Conservation (phyloP, 345 rosid species). For the Lagerstroemia speciosa region DNA sequence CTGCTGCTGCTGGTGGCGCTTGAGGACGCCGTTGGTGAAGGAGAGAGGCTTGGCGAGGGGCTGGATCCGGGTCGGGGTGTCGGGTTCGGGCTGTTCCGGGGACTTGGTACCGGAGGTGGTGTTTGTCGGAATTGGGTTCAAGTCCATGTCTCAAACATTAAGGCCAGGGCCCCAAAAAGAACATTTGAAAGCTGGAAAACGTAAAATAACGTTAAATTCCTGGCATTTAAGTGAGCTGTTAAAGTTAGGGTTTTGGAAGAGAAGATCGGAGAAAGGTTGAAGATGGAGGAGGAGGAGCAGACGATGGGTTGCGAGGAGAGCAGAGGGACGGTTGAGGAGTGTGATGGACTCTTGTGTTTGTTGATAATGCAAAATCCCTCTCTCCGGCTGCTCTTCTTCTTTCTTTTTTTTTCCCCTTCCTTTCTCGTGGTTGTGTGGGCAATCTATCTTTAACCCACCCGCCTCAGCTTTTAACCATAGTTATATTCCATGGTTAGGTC, state of each 20-base stretch:
- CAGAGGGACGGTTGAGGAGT: background rate
- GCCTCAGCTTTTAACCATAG: background rate
- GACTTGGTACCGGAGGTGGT: slow-evolving; percentile 6
- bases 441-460: background rate
- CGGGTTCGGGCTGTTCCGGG: slow-evolving; percentile 11
- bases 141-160: slow-evolving; percentile 12
- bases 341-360: background rate
- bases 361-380: background rate
- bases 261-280: background rate
- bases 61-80: slow-evolving; percentile 3
- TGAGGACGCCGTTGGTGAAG: slow-evolving; percentile 13
- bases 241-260: slow-evolving; percentile 1
- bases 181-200: background rate
- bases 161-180: background rate
- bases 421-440: slow-evolving; percentile 3
- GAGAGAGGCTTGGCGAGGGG: slow-evolving; percentile 4
- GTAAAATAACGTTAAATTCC: background rate
- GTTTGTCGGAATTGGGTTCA: slow-evolving; percentile 8
- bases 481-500: background rate
- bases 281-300: background rate
- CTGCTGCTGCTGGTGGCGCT: slow-evolving; percentile 12
- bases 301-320: background rate
- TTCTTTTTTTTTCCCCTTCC: background rate
- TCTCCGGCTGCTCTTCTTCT: background rate
- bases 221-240: background rate